These are phyloP conservation scores for Datura wrightii DNA, from an alignment of 257 asterid species.

Conservation along the genomic window DNA sequence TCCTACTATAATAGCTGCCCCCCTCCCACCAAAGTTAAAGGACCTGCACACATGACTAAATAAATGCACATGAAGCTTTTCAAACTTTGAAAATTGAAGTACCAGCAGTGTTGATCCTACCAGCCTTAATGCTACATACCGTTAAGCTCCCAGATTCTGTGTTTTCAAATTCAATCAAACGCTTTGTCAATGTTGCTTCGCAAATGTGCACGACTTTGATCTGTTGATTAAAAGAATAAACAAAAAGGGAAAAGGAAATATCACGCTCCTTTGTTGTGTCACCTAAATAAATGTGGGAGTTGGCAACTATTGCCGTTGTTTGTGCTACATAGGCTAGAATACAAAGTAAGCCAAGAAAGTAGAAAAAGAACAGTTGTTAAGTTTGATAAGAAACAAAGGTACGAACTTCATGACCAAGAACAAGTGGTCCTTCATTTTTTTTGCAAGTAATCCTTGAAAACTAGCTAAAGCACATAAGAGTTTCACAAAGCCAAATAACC, in stretches of 20 bases:
- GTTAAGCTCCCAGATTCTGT: conserved; percentile 86
- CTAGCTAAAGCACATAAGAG: conserved; percentile 8
- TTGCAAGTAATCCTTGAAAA: not conserved
- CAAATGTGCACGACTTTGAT: conserved; percentile 81
- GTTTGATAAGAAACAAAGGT: not conserved
- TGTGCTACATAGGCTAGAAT: not conserved
- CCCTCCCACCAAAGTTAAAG: conserved; percentile 22
- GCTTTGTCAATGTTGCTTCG: conserved; percentile 83
- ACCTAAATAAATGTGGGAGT: conserved; percentile 22
- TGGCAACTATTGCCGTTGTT: not conserved
- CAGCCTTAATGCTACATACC: conserved; percentile 49
- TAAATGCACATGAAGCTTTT: conserved; percentile 26
- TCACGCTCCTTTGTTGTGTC: conserved; percentile 1
- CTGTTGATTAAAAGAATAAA: conserved; percentile 40
- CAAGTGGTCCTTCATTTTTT: not conserved
- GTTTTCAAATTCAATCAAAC: conserved; percentile 89
- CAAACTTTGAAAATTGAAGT: not conserved
- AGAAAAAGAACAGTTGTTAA: not conserved
- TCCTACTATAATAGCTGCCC: not conserved
- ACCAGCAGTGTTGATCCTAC: not conserved
- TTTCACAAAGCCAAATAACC: not conserved
- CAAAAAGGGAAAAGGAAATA: not conserved
- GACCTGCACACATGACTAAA: not conserved
- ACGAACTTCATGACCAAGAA: not conserved
- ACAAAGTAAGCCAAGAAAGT: conserved; percentile 6